phyloP scores from a whole-genome alignment of 805 yeast genomes.

The Blastobotrys americana region DNA sequence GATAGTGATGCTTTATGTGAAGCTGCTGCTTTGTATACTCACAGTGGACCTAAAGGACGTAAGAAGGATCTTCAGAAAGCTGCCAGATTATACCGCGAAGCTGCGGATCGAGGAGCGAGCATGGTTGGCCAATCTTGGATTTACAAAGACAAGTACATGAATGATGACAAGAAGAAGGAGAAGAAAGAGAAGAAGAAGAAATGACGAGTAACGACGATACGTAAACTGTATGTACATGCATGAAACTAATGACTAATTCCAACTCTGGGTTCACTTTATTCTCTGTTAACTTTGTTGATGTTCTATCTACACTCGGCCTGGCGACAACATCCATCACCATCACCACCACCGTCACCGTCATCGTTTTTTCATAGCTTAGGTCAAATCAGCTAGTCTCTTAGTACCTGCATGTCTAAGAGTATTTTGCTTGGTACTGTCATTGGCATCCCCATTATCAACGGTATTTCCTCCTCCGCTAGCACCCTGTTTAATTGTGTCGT shows the following conservation, averaged over 20 bases:
- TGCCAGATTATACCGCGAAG: slow-evolving; percentile 62
- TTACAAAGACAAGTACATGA: slow-evolving; percentile 57
- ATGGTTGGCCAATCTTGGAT: slow-evolving; percentile 70
- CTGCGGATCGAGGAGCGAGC: slow-evolving; percentile 54
- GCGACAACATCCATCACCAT: too few species aligned
- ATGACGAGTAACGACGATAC: too few species aligned
- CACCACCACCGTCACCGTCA: too few species aligned
- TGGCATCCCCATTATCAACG: background rate
- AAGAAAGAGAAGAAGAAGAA: slow-evolving; percentile 12
- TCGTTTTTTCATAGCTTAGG: too few species aligned
- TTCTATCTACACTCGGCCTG: too few species aligned
- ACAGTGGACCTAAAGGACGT: slow-evolving; percentile 42
- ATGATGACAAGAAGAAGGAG: slow-evolving; percentile 18
- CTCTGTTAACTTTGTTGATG: too few species aligned
- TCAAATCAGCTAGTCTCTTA: background rate
- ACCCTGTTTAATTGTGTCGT: slow-evolving; percentile 58
- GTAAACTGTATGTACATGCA: too few species aligned
- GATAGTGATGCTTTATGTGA: slow-evolving; percentile 61
- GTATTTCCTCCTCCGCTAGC: background rate
- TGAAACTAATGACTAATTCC: too few species aligned
- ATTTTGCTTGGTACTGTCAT: background rate
- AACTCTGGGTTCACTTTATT: too few species aligned
- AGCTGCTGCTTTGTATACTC: slow-evolving; percentile 62
- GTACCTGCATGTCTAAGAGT: background rate
- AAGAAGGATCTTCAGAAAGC: slow-evolving; percentile 56